Evolutionary conservation across 2,329 filamentous ascomycete genomes (phyloP).

Genomic region (Uncinocarpus reesii): DNA sequence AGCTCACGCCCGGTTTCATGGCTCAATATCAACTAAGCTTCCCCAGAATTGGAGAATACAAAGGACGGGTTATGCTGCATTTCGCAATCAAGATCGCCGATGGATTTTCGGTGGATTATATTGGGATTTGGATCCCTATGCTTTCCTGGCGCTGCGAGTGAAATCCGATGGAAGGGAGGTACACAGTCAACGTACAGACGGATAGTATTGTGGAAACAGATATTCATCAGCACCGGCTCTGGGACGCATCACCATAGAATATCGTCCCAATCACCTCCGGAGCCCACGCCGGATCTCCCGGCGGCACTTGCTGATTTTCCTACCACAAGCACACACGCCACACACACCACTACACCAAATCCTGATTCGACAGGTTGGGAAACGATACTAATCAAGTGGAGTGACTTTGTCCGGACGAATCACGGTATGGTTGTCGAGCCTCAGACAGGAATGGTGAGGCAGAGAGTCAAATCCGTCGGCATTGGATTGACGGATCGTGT

Average conservation of each 20-base stretch:
- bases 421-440: constrained; percentile 86
- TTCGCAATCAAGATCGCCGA: constrained; percentile 67
- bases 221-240: constrained; percentile 86
- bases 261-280: constrained; percentile 17
- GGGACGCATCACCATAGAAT: constrained; percentile 36
- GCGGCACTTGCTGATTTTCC: constrained; percentile 32
- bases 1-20: constrained; percentile 71
- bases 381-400: constrained; percentile 82
- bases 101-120: constrained; percentile 77
- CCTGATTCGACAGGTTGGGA: constrained; percentile 67
- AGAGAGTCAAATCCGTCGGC: constrained; percentile 76
- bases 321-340: constrained; percentile 27
- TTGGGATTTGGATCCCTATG: constrained; percentile 85
- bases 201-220: constrained; percentile 92
- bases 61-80: constrained; percentile 69
- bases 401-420: constrained; percentile 90
- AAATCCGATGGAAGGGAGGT: constrained; percentile 84
- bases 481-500: constrained; percentile 82
- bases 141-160: constrained; percentile 75
- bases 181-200: constrained; percentile 92
- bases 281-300: constrained; percentile 22
- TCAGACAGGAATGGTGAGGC: constrained; percentile 76
- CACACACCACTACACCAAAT: constrained; percentile 21
- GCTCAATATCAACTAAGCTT: constrained; percentile 75
- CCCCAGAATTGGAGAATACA: constrained; percentile 50